Conservation (phyloP, 1,284 basidiomycete species). For the Marasmius oreades region DNA sequence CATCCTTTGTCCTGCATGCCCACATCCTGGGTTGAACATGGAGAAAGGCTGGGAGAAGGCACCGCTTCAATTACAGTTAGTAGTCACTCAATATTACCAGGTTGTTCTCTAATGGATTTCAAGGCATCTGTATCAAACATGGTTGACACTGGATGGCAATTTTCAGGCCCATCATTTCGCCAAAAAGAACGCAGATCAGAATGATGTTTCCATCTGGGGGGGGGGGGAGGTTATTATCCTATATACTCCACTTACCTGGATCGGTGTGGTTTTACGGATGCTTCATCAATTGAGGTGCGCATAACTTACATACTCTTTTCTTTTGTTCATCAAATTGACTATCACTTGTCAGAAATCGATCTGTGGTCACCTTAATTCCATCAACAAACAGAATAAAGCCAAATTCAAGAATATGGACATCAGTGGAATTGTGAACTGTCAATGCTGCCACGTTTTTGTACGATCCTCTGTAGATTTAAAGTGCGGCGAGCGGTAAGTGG, state of each 20-base stretch:
- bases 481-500: not conserved
- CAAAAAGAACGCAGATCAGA: not conserved
- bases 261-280: not conserved
- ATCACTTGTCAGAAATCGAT: not conserved
- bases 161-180: constrained; percentile 1
- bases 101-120: not conserved
- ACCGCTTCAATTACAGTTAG: not conserved
- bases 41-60: not conserved
- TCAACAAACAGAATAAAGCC: not conserved
- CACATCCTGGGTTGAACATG: not conserved
- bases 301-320: not conserved
- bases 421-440: not conserved
- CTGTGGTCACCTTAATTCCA: not conserved
- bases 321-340: not conserved
- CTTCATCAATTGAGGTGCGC: not conserved
- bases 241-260: not conserved
- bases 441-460: not conserved
- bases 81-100: not conserved
- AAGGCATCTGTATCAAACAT: not conserved
- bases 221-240: not conserved
- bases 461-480: not conserved
- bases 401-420: constrained; percentile 1
- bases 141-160: not conserved
- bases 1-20: not conserved
- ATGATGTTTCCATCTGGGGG: not conserved